phyloP scores from a whole-genome alignment of 495 filamentous ascomycete species.

The Talaromyces stipitatus region DNA sequence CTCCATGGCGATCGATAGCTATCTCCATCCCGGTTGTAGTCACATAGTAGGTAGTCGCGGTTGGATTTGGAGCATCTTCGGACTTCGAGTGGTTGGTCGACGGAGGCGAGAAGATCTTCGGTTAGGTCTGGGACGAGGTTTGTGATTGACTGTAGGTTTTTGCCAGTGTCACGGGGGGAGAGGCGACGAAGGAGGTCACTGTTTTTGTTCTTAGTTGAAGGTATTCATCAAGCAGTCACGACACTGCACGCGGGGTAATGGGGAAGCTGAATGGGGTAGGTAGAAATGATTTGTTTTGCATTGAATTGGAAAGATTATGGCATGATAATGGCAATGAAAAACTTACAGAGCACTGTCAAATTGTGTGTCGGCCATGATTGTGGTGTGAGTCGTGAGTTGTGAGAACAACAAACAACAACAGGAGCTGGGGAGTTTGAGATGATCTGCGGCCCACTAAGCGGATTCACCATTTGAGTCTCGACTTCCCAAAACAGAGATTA shows the following conservation, averaged over 20 bases:
- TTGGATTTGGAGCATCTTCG: constrained; percentile 79
- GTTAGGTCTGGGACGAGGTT: constrained; percentile 80
- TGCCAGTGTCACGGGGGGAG: constrained; percentile 81
- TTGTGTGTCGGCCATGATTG: constrained; percentile 47
- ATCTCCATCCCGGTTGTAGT: constrained; percentile 99
- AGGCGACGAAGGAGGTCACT: constrained; percentile 98
- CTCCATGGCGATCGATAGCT: constrained; percentile 95
- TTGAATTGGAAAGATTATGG: background rate
- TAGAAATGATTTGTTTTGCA: background rate
- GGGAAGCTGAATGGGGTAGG: background rate
- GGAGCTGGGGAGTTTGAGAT: background rate
- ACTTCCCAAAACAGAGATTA: background rate
- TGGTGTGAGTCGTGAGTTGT: constrained; percentile 1
- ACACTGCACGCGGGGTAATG: constrained; percentile 17
- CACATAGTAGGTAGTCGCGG: constrained; percentile 95
- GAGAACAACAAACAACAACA: background rate
- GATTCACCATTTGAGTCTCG: background rate
- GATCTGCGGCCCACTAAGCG: background rate
- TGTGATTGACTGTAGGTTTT: constrained; percentile 80
- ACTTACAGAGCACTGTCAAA: constrained; percentile 60
- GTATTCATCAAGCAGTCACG: background rate
- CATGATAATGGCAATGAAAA: background rate
- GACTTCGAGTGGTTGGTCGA: constrained; percentile 88
- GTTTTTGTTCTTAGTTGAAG: constrained; percentile 8
- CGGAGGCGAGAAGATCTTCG: constrained; percentile 95